A percentile compares a stretch with the other conserved stretches of the same genome.
phyloP scores from a whole-genome alignment of 768 basidiomycete species.

The Trametes coccinea region DNA sequence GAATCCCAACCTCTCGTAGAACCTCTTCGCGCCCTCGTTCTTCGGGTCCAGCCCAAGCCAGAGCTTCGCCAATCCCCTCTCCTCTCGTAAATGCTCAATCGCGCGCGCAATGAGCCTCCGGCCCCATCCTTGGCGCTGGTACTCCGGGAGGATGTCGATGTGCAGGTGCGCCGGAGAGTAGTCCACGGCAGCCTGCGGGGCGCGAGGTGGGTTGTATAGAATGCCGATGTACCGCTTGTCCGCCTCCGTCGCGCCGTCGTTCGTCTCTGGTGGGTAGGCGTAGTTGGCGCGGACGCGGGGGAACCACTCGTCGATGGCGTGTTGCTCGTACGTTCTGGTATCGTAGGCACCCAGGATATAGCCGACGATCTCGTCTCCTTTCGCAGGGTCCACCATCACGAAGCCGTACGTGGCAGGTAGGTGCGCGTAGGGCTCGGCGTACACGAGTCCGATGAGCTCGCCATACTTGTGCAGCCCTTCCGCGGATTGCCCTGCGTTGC shows the following conservation, averaged over 20 bases:
- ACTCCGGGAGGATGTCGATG: constrained; percentile 65
- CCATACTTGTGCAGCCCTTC: constrained; percentile 57
- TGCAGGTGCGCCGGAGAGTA: constrained; percentile 78
- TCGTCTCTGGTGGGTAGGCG: constrained; percentile 28
- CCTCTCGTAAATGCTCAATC: constrained; percentile 51
- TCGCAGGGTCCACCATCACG: constrained; percentile 52
- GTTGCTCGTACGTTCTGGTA: constrained; percentile 62
- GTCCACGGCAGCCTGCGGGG: constrained; percentile 53
- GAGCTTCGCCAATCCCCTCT: constrained; percentile 45
- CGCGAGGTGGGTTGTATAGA: constrained; percentile 39
- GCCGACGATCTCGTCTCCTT: constrained; percentile 54
- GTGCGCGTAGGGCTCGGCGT: constrained; percentile 74
- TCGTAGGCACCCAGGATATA: constrained; percentile 71
- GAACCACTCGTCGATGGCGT: constrained; percentile 63
- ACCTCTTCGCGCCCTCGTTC: constrained; percentile 59
- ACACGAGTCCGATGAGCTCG: constrained; percentile 71
- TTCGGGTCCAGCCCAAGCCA: constrained; percentile 71
- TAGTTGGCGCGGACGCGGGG: constrained; percentile 60
- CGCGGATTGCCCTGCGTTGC: constrained; percentile 68
- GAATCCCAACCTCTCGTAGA: constrained; percentile 68
- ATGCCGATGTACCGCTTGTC: constrained; percentile 44
- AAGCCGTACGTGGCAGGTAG: constrained; percentile 70
- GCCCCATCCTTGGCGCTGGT: constrained; percentile 75
- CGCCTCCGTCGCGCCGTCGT: constrained; percentile 26
- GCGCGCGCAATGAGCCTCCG: constrained; percentile 56